Evolutionary conservation across 2,329 filamentous ascomycete species (phyloP).

Genomic region (Beauveria pseudobassiana): DNA sequence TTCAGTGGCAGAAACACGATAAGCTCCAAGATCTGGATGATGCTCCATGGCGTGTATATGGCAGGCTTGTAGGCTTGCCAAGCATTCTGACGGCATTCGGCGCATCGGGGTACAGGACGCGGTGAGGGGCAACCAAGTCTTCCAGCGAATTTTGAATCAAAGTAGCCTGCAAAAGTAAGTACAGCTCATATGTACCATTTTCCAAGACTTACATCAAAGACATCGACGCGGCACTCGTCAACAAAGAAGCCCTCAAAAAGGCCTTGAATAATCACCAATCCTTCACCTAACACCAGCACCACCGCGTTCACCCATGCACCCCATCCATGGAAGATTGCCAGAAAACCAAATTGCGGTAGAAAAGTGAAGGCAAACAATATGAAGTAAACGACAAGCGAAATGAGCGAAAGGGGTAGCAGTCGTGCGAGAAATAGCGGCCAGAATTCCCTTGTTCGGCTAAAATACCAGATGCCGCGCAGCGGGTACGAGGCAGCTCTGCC

Average conservation of each 20-base stretch:
- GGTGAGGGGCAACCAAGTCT: slow-evolving; percentile 58
- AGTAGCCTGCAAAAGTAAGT: slow-evolving; percentile 42
- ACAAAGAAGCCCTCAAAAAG: slow-evolving; percentile 78
- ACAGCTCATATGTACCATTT: slow-evolving; percentile 9
- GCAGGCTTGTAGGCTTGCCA: slow-evolving; percentile 71
- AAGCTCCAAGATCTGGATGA: slow-evolving; percentile 85
- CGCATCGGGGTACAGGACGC: slow-evolving; percentile 59
- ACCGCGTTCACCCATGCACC: slow-evolving; percentile 87
- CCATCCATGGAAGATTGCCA: slow-evolving; percentile 80
- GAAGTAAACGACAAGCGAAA: slow-evolving; percentile 77
- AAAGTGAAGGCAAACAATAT: slow-evolving; percentile 85
- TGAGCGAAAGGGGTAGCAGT: slow-evolving; percentile 70
- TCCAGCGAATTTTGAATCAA: slow-evolving; percentile 67
- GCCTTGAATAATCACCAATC: slow-evolving; percentile 59
- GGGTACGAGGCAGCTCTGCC: slow-evolving; percentile 46
- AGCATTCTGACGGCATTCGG: slow-evolving; percentile 70
- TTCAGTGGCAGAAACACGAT: slow-evolving; percentile 75
- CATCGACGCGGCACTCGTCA: slow-evolving; percentile 69
- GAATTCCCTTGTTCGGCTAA: slow-evolving; percentile 66
- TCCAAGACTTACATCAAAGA: slow-evolving; percentile 65
- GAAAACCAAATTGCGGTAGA: slow-evolving; percentile 79
- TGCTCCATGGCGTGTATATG: slow-evolving; percentile 79
- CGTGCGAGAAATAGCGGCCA: slow-evolving; percentile 74
- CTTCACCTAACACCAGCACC: slow-evolving; percentile 79
- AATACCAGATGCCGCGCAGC: slow-evolving; percentile 73